phyloP scores from a whole-genome alignment of 768 basidiomycete genomes.

The Russula sp. region DNA sequence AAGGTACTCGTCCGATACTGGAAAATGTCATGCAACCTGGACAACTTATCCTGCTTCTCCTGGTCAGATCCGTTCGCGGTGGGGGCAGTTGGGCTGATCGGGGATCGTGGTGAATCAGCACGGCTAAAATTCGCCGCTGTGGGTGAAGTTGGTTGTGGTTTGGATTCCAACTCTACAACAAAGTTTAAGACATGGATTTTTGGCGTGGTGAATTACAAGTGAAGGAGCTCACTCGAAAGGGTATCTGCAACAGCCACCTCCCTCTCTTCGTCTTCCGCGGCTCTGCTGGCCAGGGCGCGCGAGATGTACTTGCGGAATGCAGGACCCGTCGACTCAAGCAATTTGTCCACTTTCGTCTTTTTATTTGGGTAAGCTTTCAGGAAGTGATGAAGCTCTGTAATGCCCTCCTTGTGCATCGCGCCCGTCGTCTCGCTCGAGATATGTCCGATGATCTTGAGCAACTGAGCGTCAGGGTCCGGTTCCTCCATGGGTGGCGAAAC shows the following conservation, averaged over 20 bases:
- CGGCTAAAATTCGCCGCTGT: constrained; percentile 1
- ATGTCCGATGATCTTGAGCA: constrained; percentile 79
- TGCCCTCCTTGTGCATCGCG: constrained; percentile 88
- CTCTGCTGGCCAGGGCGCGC: constrained; percentile 80
- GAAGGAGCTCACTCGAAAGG: constrained; percentile 59
- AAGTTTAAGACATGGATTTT: background rate
- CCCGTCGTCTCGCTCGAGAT: constrained; percentile 88
- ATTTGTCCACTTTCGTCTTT: constrained; percentile 75
- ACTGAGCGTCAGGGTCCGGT: constrained; percentile 82
- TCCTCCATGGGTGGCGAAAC: constrained; percentile 63
- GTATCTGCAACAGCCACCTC: constrained; percentile 81
- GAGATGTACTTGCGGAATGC: constrained; percentile 92
- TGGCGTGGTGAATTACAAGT: background rate
- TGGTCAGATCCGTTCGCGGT: constrained; percentile 34
- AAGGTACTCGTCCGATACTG: constrained; percentile 72
- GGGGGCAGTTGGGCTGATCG: constrained; percentile 29
- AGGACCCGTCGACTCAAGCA: constrained; percentile 83
- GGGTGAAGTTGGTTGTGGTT: constrained; percentile 15
- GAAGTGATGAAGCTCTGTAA: constrained; percentile 92
- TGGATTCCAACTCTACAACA: constrained; percentile 30
- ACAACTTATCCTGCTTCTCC: constrained; percentile 59
- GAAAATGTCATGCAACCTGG: constrained; percentile 76
- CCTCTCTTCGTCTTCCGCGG: constrained; percentile 82
- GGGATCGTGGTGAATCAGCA: constrained; percentile 25
- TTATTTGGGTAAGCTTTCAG: constrained; percentile 88